phyloP scores from a whole-genome alignment of 2,329 filamentous ascomycete genomes.

The Bipolaris oryzae region DNA sequence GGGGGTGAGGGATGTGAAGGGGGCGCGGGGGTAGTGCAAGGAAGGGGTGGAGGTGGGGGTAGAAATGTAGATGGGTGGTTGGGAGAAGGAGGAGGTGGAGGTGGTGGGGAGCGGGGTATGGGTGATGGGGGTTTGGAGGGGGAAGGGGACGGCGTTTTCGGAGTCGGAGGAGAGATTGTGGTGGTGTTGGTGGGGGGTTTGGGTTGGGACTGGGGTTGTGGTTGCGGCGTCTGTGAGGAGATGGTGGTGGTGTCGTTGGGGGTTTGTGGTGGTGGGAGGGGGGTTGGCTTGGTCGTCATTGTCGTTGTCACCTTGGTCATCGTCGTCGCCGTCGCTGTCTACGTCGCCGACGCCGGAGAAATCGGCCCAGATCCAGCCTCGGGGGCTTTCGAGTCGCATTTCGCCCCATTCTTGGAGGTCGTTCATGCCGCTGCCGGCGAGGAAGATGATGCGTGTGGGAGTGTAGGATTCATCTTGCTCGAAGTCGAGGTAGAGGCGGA shows the following conservation, averaged over 20 bases:
- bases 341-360: conserved; percentile 65
- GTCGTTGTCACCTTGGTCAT: conserved; percentile 24
- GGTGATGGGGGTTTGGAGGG: conserved; percentile 13
- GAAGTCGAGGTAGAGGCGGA: conserved; percentile 89
- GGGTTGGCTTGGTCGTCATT: conserved; percentile 24
- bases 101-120: not conserved
- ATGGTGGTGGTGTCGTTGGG: not conserved
- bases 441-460: conserved; percentile 87
- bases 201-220: not conserved
- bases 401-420: conserved; percentile 87
- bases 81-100: not conserved
- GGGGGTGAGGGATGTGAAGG: conserved; percentile 29
- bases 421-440: conserved; percentile 88
- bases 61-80: conserved; percentile 2
- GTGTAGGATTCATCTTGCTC: conserved; percentile 95
- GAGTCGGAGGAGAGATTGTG: conserved; percentile 23
- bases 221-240: not conserved
- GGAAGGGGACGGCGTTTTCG: conserved; percentile 25
- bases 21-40: conserved; percentile 22
- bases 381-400: conserved; percentile 77
- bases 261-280: not conserved
- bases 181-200: not conserved
- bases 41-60: conserved; percentile 15
- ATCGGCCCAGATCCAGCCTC: conserved; percentile 90
- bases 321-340: conserved; percentile 26